Percentiles rank a stretch among this genome's conserved stretches.
These are phyloP conservation scores for Vicia villosa DNA, from an alignment of 306 rosid species.

Conservation along the genomic window DNA sequence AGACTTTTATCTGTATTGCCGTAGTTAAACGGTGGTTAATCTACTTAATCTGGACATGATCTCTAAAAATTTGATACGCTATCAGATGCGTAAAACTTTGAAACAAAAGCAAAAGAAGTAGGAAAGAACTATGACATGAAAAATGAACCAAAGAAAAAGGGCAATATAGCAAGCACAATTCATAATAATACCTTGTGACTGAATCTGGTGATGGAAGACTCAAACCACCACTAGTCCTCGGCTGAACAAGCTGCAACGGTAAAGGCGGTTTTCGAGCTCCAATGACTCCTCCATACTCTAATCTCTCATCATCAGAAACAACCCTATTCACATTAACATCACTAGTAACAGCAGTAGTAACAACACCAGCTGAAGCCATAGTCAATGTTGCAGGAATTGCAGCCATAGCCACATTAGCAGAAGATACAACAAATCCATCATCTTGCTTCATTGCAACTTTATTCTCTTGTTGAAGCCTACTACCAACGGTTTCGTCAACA, in stretches of 20 bases:
- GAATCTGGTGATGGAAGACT: conserved; percentile 91
- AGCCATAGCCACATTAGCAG: conserved; percentile 45
- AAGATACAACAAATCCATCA: conserved; percentile 39
- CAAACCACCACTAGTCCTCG: conserved; percentile 51
- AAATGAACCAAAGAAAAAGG: not conserved
- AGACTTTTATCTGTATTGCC: too few relatives aligned
- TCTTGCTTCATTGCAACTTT: conserved; percentile 59
- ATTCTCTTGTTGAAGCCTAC: conserved; percentile 53
- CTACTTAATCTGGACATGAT: too few relatives aligned
- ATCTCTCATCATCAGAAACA: conserved; percentile 69
- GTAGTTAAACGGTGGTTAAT: too few relatives aligned
- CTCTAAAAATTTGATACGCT: too few relatives aligned
- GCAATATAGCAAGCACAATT: not conserved
- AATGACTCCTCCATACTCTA: conserved; percentile 55
- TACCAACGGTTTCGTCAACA: conserved; percentile 54
- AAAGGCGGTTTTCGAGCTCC: conserved; percentile 77
- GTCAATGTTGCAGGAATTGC: conserved; percentile 40
- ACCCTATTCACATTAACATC: conserved; percentile 54
- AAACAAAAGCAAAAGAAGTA: not conserved
- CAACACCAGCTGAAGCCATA: conserved; percentile 35
- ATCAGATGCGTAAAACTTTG: too few relatives aligned
- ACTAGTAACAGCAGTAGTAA: conserved; percentile 14
- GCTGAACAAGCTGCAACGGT: conserved; percentile 75
- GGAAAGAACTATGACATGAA: not conserved
- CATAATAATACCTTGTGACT: conserved; percentile 64